Percentiles rank a stretch among this genome's conserved stretches.
Evolutionary conservation across 805 yeast genomes (phyloP).

Genomic region (Candida verbasci): DNA sequence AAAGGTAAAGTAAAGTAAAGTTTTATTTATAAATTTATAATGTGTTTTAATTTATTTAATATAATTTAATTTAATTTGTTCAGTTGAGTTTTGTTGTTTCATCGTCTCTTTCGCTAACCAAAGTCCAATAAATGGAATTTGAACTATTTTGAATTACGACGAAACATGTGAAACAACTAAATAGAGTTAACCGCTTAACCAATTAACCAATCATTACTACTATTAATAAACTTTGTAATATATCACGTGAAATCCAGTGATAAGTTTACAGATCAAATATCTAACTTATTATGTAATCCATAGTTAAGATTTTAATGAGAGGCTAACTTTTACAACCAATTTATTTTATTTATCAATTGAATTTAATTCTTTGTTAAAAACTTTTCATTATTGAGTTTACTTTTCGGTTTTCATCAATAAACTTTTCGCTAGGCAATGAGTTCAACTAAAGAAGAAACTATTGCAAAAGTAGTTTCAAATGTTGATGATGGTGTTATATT

Average conservation of each 20-base stretch:
- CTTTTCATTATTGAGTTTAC: no score
- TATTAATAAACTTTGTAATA: slow-evolving; percentile 1
- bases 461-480: slow-evolving; percentile 9
- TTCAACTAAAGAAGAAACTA: slow-evolving; percentile 9
- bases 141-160: not conserved
- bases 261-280: not conserved
- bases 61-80: not conserved
- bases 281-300: not conserved
- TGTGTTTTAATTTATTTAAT: no score
- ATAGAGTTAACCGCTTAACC: no score
- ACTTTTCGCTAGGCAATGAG: slow-evolving; percentile 10
- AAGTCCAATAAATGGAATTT: slow-evolving; percentile 3
- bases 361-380: no score
- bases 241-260: slow-evolving; percentile 6
- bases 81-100: not conserved
- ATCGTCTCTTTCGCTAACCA: not conserved
- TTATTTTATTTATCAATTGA: not conserved
- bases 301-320: no score
- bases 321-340: no score
- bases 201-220: slow-evolving; percentile 1
- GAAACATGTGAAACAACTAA: not conserved
- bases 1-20: no score
- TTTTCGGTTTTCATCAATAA: no score
- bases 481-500: slow-evolving; percentile 23
- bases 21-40: no score